phyloP scores from a whole-genome alignment of 2,329 filamentous ascomycete genomes.

The Thermomyces lanuginosus region DNA sequence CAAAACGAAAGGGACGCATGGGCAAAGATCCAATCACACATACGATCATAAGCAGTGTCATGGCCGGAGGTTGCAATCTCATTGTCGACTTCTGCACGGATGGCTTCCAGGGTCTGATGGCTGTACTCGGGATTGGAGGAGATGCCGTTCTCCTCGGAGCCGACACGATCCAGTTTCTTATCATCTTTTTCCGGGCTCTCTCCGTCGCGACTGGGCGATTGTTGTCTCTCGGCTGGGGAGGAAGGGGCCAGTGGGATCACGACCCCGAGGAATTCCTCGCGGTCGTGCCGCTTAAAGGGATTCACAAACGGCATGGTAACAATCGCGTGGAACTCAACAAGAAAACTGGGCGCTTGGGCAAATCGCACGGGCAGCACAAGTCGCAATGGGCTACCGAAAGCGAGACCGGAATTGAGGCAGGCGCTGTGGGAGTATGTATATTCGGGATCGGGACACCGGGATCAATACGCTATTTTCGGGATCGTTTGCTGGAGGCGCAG shows the following conservation, averaged over 20 bases:
- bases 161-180: constrained; percentile 16
- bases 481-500: no score
- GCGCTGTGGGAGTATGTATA: no score
- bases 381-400: no score
- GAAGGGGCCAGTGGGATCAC: constrained; percentile 33
- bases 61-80: constrained; percentile 40
- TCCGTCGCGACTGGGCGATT: constrained; percentile 7
- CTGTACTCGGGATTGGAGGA: constrained; percentile 19
- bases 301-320: no score
- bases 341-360: no score
- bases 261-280: constrained; percentile 33
- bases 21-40: constrained; percentile 20
- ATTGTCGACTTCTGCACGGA: constrained; percentile 50
- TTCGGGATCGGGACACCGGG: no score
- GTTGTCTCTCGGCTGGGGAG: neutral
- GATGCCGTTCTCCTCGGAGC: constrained; percentile 25
- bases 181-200: constrained; percentile 20
- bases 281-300: constrained; percentile 36
- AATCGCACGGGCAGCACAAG: no score
- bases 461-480: no score
- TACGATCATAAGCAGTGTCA: constrained; percentile 61
- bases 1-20: constrained; percentile 4
- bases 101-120: constrained; percentile 48
- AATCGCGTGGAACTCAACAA: no score
- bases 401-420: no score